Base-by-base conservation (phyloP, 768 basidiomycete species). In the Suillus decipiens region DNA sequence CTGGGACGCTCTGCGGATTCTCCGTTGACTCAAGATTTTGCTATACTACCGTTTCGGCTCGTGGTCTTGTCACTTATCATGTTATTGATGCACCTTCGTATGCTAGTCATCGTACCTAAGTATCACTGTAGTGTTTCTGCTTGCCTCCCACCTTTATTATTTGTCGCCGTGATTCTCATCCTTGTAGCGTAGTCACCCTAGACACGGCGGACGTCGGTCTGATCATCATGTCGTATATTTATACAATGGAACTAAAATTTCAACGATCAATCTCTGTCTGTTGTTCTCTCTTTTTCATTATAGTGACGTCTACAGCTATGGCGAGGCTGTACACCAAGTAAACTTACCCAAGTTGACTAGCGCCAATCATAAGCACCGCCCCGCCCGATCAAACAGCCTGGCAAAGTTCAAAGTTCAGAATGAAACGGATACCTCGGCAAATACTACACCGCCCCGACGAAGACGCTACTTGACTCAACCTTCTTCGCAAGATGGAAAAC, bases 181-280 rank as follows among this genome's bases (percentile, higher is more conserved):
- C 72, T 68, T 73, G 71, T 72, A 72, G 71, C 72, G 70, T 72
- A 72, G 62, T 70, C 70, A 64, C 60, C 68, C 64, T 72, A 73
- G 72, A 73, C 70, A 71, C 66, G 69, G 70, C 64, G 64, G 71
- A 71, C 55, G 55, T 65, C 68, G 59, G 41, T 60, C 51, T 53
- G 51, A 53, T 34, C 56, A 59, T 28, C 55, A 56, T 56, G 53
- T 66, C 61, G 37, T 73, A 73, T 73, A 75, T 73, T 75, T 75
- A 66, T 64, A 64, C 63, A 63, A 58, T 37, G 72, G 64, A 75
- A 68, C 39, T 55, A 64, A 53, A 67, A 61, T 43, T 33, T 65
- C 36, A 56, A 41, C 17, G 36, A 61, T 31, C 34, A 19, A 55
- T 15, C 17, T 33, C 28, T 28, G 28, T 28, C n/a, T n/a, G n/a